Base-by-base conservation (phyloP, 176 grass and related monocot species). In the Poa pratensis region DNA sequence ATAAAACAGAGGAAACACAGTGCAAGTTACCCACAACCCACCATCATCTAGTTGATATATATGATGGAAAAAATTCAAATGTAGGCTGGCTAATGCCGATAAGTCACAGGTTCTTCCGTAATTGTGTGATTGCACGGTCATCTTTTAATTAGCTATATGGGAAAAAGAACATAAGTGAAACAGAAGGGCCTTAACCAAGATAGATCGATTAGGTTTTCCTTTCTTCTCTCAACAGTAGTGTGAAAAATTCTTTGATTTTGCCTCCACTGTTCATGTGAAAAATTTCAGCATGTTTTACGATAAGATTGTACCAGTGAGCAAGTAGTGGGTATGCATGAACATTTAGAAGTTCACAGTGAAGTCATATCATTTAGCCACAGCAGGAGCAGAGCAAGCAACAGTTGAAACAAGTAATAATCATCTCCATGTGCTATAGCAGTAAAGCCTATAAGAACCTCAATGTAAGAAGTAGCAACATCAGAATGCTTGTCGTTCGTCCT, bases 401-500 rank as follows among this genome's bases (percentile, higher is more conserved):
- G 55, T 2, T 53, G 62, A 53, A 18, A 54, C 61, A 89, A 35
- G 16, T 74, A 86, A 76, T 77, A 78, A 78, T 63, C 42, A 84
- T 4, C 50, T 49, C 48, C 35, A 84, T 72, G 80, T 69, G 69
- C 40, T 67, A 27, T 32, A 19, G 48, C 73, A 34, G 48, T 53
- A 51, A 7, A 34, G 26, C 72, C 26, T 75, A 81, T 26, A 62
- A 75, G 20, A 79, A 87, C 92, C 89, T 91, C 87, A n/a, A 94
- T 78, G 71, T 91, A 94, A 9, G 92, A 87, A 48, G 84, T 75
- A 19, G 89, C 90, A 80, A 85, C 87, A 85, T 92, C 87, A 37
- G 92, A 94, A 82, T 94, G 89, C 68, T 94, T 94, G 37, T 92
- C 92, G 4, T 88, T 94, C 1, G 89, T 94, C 72, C 92, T 89